Conservation (phyloP, 1,284 basidiomycete species). For the Cutaneotrichosporon dermatis region DNA sequence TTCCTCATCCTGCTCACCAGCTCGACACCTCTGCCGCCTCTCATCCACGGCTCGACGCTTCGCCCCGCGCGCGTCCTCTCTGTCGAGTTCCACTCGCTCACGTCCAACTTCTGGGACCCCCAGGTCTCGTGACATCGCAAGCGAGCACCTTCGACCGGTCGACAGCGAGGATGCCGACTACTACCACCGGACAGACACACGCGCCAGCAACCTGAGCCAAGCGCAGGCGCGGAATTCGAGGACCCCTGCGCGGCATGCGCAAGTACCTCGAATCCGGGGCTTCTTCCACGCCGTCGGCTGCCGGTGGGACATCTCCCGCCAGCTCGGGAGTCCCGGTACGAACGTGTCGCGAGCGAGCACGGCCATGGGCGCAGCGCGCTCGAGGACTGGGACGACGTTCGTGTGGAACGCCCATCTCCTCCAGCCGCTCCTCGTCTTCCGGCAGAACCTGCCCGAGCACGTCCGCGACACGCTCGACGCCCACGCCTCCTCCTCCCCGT, state of each 20-base stretch:
- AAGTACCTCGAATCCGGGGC: slow-evolving; percentile 88
- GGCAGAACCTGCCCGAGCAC: slow-evolving; percentile 49
- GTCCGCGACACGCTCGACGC: slow-evolving; percentile 40
- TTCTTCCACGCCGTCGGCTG: slow-evolving; percentile 87
- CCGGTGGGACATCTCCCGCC: slow-evolving; percentile 82
- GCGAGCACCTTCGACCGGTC: slow-evolving; percentile 4
- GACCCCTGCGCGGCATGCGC: slow-evolving; percentile 84
- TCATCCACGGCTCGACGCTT: slow-evolving; percentile 35
- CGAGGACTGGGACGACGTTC: slow-evolving; percentile 68
- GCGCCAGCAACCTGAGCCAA: slow-evolving; percentile 8
- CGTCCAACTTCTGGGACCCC: slow-evolving; percentile 49
- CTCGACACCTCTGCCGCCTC: slow-evolving; percentile 33
- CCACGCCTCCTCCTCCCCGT: slow-evolving; percentile 59
- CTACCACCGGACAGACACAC: not conserved
- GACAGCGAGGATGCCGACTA: slow-evolving; percentile 18
- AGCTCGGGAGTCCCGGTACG: slow-evolving; percentile 58
- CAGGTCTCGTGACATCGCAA: slow-evolving; percentile 21
- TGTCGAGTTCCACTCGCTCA: slow-evolving; percentile 52
- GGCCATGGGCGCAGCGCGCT: slow-evolving; percentile 36
- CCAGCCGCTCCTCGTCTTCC: slow-evolving; percentile 43
- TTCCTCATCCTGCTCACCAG: slow-evolving; percentile 44
- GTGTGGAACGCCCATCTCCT: slow-evolving; percentile 46
- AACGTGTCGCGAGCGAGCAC: slow-evolving; percentile 23
- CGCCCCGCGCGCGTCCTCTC: slow-evolving; percentile 48
- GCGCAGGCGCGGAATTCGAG: slow-evolving; percentile 59